A percentile compares a stretch with the other conserved stretches of the same genome.
Evolutionary conservation across 73 alveolate species (phyloP).

Genomic region (Paramecium primaurelia): DNA sequence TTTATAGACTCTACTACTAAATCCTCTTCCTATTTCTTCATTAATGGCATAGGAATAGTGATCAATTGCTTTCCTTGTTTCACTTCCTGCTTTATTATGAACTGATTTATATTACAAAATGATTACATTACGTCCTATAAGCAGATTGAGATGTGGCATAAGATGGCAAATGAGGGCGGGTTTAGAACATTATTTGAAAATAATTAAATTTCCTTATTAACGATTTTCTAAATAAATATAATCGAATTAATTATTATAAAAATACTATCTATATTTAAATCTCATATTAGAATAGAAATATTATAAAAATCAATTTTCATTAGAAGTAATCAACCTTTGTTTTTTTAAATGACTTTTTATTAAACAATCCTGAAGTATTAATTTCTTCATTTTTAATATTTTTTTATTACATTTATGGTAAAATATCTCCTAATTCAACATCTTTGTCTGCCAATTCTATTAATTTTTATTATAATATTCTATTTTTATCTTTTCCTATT

Average conservation of each 20-base stretch:
- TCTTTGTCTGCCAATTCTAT: neutral
- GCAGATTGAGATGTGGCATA: neutral
- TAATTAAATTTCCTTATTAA: neutral
- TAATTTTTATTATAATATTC: neutral
- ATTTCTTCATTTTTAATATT: neutral
- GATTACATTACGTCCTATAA: neutral
- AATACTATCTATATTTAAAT: neutral
- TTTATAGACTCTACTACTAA: constrained; percentile 33
- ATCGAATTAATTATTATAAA: neutral
- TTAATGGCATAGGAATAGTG: constrained; percentile 52
- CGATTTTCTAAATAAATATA: neutral
- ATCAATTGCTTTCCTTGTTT: constrained; percentile 52
- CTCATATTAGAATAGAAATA: neutral
- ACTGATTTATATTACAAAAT: neutral
- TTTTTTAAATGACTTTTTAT: neutral
- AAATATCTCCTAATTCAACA: neutral
- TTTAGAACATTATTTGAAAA: neutral
- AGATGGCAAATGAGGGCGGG: neutral
- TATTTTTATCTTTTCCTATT: neutral
- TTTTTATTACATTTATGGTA: neutral
- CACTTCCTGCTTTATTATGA: constrained; percentile 19
- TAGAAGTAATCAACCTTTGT: neutral
- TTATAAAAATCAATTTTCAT: neutral
- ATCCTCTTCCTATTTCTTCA: constrained; percentile 59
- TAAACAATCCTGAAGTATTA: neutral